These are phyloP conservation scores for Pyrenula massariospora DNA, from an alignment of 495 filamentous ascomycete species.

Conservation along the genomic window DNA sequence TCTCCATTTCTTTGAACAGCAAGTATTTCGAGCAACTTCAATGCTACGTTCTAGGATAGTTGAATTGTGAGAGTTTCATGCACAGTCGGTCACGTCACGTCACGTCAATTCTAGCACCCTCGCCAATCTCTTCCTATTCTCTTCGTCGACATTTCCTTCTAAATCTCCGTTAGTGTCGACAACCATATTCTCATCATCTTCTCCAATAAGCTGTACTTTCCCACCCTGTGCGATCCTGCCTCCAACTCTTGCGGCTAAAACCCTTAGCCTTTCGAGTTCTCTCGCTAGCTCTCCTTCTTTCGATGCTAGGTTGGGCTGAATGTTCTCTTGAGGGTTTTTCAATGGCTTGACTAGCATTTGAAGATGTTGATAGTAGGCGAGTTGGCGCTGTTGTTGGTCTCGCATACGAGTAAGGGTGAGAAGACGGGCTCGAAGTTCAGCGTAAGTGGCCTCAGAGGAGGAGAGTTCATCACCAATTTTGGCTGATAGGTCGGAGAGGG, in stretches of 20 bases:
- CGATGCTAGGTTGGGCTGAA: constrained; percentile 71
- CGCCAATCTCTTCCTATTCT: neutral
- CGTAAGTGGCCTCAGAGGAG: constrained; percentile 35
- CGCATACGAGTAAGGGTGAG: constrained; percentile 38
- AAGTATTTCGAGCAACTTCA: no score
- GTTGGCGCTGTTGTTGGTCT: constrained; percentile 36
- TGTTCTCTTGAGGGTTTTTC: constrained; percentile 35
- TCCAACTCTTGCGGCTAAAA: constrained; percentile 60
- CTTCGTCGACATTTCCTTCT: constrained; percentile 16
- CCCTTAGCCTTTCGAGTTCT: constrained; percentile 66
- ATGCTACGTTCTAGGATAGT: no score
- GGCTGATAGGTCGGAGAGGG: neutral
- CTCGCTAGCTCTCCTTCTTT: constrained; percentile 59
- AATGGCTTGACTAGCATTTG: constrained; percentile 49
- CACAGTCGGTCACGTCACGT: no score
- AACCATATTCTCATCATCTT: constrained; percentile 3
- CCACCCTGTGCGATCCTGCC: constrained; percentile 39
- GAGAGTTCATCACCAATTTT: constrained; percentile 4
- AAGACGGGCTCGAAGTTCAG: constrained; percentile 38
- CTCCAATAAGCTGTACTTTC: constrained; percentile 9
- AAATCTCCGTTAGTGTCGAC: neutral
- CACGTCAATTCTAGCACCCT: constrained; percentile 1
- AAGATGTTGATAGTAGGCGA: constrained; percentile 45
- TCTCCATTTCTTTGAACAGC: no score
- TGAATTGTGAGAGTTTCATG: no score